These are phyloP conservation scores for Colletotrichum zoysiae DNA, from an alignment of 2,329 filamentous ascomycete genomes.

Conservation along the genomic window DNA sequence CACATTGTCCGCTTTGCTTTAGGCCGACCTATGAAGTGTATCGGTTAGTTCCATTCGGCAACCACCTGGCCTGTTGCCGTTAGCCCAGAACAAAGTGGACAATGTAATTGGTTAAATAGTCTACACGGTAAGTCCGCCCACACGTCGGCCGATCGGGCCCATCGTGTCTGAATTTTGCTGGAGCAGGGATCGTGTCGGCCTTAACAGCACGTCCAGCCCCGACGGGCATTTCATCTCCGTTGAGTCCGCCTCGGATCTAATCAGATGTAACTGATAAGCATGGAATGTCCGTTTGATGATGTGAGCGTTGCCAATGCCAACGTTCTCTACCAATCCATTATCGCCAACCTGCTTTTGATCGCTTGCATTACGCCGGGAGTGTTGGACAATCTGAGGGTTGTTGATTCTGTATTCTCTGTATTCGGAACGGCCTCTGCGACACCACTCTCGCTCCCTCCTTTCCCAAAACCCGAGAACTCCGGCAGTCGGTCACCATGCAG, in stretches of 20 bases:
- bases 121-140: neutral
- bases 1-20: too few species aligned
- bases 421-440: neutral
- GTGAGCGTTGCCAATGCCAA: conserved; percentile 7
- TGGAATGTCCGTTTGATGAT: conserved; percentile 1
- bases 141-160: neutral
- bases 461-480: neutral
- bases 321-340: neutral
- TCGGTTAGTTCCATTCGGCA: too few species aligned
- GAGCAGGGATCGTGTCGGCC: conserved; percentile 23
- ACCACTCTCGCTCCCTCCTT: neutral
- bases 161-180: neutral
- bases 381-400: too few species aligned
- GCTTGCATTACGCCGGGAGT: neutral
- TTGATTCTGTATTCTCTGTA: too few species aligned
- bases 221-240: neutral
- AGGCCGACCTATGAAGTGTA: too few species aligned
- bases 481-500: neutral
- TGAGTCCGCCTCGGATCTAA: conserved; percentile 44
- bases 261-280: conserved; percentile 53
- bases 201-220: neutral
- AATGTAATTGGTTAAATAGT: too few species aligned
- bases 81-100: too few species aligned
- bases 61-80: too few species aligned
- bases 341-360: neutral